Evolutionary conservation across 805 yeast species (phyloP), one percentile per base, ranked within the genome.

Genomic region (Wickerhamiella shivajii): DNA sequence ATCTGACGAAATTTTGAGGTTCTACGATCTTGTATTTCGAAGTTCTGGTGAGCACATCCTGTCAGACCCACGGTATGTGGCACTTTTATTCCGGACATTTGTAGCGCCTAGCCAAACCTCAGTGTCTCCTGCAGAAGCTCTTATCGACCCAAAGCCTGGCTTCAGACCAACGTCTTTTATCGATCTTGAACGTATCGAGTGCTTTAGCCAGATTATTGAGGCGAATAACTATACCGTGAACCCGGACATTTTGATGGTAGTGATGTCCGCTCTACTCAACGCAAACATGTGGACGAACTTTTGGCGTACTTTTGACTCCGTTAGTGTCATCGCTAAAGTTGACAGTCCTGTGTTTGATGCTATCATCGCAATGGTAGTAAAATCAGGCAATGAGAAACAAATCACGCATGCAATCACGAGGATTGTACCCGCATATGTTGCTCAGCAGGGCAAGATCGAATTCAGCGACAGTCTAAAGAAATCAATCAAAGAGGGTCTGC

Each of bases 251-350:
- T 39, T 51, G 6, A 39, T 43, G 4, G 39, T 53, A 41, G 37
- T 45, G 12, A 39, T 56, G 18, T 38, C 52, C 2, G 43, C 52
- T 4, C 39, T 54, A 19, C 46, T 47, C 12, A 50, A 50, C 30
- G 44, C 42, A 11, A 39, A 37, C 10, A 31, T 35, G 13, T 52
- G 49, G 48, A 36, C 33, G 18, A 36, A 45, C 15, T 52, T 57
- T 29, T 56, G 60, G 60, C 38, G 44, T 15, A 31, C 47, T 3
- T 45, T 51, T 43, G 39, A 44, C 15, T 37, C 39, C n/a, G 38
- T 50, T 9, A 26, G 34, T 5, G 12, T 29, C 9, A 32, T 43
- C 4, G 37, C 42, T 3, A 22, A 37, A 6, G 25, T 50, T 4
- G 49, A 43, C 16, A 18, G 32, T 4, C 44, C 41, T 23, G 29